A percentile compares a stretch with the other conserved stretches of the same genome.
phyloP scores from a whole-genome alignment of 2,329 filamentous ascomycete genomes.

The Geoglossum cookeanum region DNA sequence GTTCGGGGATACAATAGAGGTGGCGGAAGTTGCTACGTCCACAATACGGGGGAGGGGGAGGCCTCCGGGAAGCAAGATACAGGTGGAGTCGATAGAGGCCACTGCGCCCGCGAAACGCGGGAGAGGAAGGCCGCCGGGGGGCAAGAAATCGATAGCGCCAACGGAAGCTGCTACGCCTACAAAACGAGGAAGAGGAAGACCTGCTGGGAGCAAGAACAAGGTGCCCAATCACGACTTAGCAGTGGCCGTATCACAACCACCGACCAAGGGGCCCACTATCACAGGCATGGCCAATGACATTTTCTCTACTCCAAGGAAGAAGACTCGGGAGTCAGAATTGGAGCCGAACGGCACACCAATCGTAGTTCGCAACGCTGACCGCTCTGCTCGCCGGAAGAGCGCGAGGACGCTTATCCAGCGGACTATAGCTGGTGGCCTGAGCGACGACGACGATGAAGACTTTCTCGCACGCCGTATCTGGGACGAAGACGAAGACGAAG shows the following conservation, averaged over 20 bases:
- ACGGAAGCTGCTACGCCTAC: conserved; percentile 1
- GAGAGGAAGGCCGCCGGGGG: conserved; percentile 4
- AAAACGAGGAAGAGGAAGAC: conserved; percentile 3
- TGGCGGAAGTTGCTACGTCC: background rate
- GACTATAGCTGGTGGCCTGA: conserved; percentile 40
- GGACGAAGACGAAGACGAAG: conserved; percentile 22
- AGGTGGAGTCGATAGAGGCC: background rate
- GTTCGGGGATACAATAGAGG: background rate
- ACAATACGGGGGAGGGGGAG: conserved; percentile 2
- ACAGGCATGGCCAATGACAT: background rate
- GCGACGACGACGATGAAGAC: conserved; percentile 54
- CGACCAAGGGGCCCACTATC: background rate
- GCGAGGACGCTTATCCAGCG: conserved; percentile 57
- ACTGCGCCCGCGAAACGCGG: conserved; percentile 2
- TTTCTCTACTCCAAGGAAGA: conserved; percentile 4
- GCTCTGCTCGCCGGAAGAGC: conserved; percentile 74
- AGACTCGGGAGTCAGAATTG: conserved; percentile 10
- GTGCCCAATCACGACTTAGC: background rate
- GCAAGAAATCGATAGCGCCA: background rate
- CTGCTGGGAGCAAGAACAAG: conserved; percentile 5
- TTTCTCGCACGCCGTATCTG: conserved; percentile 48
- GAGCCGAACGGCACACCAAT: conserved; percentile 36
- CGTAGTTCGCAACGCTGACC: conserved; percentile 52
- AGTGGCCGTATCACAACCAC: background rate
- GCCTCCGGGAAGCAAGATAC: conserved; percentile 5